Conservation (phyloP, 257 asterid genomes). For the Capsicum pubescens region DNA sequence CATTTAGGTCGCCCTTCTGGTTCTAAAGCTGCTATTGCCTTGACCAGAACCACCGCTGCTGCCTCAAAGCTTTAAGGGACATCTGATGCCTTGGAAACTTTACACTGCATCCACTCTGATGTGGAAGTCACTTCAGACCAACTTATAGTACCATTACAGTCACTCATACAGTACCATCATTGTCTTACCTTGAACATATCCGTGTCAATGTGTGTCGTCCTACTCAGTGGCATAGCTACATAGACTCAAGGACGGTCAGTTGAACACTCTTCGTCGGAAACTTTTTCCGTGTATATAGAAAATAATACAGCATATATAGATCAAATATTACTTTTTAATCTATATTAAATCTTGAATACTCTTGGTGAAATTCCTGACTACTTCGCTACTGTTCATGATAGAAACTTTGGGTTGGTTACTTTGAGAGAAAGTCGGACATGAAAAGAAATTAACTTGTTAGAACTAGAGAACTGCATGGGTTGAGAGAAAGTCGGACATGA, state of each 20-base stretch:
- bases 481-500: no score
- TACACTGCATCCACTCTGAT: not conserved
- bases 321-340: not conserved
- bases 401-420: no score
- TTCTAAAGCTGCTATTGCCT: slow-evolving; percentile 81
- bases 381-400: no score
- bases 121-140: not conserved
- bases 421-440: no score
- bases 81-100: slow-evolving; percentile 2
- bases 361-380: not conserved
- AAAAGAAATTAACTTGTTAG: no score
- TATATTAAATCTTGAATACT: not conserved
- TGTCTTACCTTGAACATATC: not conserved
- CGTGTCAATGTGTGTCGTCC: not conserved
- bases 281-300: not conserved
- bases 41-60: slow-evolving; percentile 53
- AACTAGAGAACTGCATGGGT: no score
- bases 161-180: not conserved
- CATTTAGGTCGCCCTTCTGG: slow-evolving; percentile 77
- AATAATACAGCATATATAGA: not conserved
- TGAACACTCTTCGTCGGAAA: not conserved
- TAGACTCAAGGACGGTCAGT: not conserved
- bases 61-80: slow-evolving; percentile 72
- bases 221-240: not conserved
- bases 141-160: not conserved